Base-by-base conservation (phyloP, 306 rosid genomes). In the Prunus campanulata region DNA sequence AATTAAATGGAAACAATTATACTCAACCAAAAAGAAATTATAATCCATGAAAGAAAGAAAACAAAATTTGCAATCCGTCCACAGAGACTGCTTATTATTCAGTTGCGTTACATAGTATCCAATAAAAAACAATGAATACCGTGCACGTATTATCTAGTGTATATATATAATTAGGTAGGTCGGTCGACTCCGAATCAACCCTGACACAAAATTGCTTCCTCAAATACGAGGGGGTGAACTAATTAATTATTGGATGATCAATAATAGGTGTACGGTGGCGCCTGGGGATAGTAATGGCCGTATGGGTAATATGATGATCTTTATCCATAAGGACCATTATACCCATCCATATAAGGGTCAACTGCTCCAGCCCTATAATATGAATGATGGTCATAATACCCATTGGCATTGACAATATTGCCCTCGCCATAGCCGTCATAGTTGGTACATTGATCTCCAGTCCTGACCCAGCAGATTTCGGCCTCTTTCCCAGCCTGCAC, bases 401-500 rank as follows among this genome's bases (percentile, higher is more conserved):
- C 35, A 56, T 56, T 56, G 14, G 13, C 27, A 20, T 56, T 56
- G 11, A 9, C 14, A 56, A 56, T 20, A 3, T 56, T 56, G 27
- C 29, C 29, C 29, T 20, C 62, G 62, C 62, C 27, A 20, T 20
- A n/a, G 16, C 32, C 70, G 6, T 50, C 64, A 32, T 49, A 63
- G 51, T 74, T 48, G 8, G 11, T 75, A 20, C 48, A 42, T 11
- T 54, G 67, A 25, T 13, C 59, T 72, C 78, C 66, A 8, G 78
- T 64, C 25, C 14, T 25, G 22, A 72, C 72, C 78, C 78, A 79
- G 20, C 29, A 42, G 25, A 79, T 39, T 59, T 79, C 78, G 3
- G 73, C 67, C 25, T 57, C 74, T 72, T 79, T 79, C 54, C 72
- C 82, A 2, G 71, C 74, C 69, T 72, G 66, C 65, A 48, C 54